Conservation (phyloP, 2,329 filamentous ascomycete species). For the Lithohypha guttulata region DNA sequence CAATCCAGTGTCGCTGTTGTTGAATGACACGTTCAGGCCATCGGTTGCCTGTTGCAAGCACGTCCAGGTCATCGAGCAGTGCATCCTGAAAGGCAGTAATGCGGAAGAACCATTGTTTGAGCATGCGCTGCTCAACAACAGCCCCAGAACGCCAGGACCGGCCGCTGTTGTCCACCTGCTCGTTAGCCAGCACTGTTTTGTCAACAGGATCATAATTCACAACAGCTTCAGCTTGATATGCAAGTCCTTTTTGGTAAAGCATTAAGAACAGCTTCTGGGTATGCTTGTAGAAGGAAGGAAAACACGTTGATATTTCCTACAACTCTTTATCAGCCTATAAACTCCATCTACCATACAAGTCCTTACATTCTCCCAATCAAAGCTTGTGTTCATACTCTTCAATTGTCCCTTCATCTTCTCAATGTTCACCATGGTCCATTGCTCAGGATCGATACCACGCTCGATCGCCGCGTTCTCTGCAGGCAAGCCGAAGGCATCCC, state of each 20-base stretch:
- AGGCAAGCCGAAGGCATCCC: conserved; percentile 85
- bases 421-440: conserved; percentile 75
- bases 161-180: conserved; percentile 77
- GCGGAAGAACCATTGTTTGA: conserved; percentile 85
- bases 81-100: conserved; percentile 69
- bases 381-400: conserved; percentile 64
- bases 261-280: conserved; percentile 77
- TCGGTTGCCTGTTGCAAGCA: conserved; percentile 48
- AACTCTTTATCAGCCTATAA: conserved; percentile 22
- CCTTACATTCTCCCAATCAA: conserved; percentile 73
- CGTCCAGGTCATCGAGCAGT: conserved; percentile 59
- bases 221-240: conserved; percentile 70
- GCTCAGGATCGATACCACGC: conserved; percentile 62
- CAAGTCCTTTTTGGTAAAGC: conserved; percentile 61
- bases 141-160: conserved; percentile 75
- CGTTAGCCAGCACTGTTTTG: conserved; percentile 80
- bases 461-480: conserved; percentile 88
- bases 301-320: conserved; percentile 75
- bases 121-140: conserved; percentile 82
- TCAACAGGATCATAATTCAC: conserved; percentile 90
- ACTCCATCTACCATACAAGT: conserved; percentile 15
- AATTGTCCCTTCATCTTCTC: conserved; percentile 75
- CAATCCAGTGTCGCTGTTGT: conserved; percentile 84
- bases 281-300: conserved; percentile 78
- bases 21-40: conserved; percentile 77